Conservation (phyloP, 2,329 filamentous ascomycete genomes). For the Cyphellophora attinorum region DNA sequence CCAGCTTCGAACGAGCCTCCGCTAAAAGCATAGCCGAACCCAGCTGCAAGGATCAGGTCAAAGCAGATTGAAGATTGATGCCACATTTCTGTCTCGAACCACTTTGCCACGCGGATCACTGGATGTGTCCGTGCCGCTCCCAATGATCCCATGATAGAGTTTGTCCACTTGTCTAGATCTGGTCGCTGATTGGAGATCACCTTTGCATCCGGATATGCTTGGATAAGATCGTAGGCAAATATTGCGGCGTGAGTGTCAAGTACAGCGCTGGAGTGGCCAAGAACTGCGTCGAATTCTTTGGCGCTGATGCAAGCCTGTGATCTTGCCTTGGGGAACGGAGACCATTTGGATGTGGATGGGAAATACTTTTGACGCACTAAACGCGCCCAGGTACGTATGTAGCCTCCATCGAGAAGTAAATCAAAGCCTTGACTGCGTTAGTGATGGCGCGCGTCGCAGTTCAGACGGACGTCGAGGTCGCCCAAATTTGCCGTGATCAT, state of each 20-base stretch:
- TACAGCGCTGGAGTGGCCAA: slow-evolving; percentile 4
- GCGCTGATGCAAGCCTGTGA: neutral
- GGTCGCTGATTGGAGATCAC: slow-evolving; percentile 3
- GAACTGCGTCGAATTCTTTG: slow-evolving; percentile 3
- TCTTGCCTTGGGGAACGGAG: neutral
- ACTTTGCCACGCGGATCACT: neutral
- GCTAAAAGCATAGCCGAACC: neutral
- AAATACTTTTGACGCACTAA: neutral
- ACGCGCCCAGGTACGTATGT: slow-evolving; percentile 1
- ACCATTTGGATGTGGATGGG: neutral
- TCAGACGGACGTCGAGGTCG: too few relatives aligned
- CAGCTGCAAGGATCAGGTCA: neutral
- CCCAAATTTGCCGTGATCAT: too few relatives aligned
- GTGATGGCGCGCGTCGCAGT: too few relatives aligned
- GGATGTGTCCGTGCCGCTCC: neutral
- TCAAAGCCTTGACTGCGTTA: too few relatives aligned
- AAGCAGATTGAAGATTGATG: neutral
- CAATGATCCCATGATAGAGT: neutral
- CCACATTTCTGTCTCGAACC: neutral
- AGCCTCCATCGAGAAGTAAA: too few relatives aligned
- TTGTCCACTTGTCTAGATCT: slow-evolving; percentile 2
- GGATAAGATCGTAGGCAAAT: slow-evolving; percentile 5
- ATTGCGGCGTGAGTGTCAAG: slow-evolving; percentile 2
- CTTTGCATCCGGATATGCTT: slow-evolving; percentile 7
- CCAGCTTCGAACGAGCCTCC: slow-evolving; percentile 1